phyloP scores from a whole-genome alignment of 768 basidiomycete species.

The Crassisporium funariophilum region DNA sequence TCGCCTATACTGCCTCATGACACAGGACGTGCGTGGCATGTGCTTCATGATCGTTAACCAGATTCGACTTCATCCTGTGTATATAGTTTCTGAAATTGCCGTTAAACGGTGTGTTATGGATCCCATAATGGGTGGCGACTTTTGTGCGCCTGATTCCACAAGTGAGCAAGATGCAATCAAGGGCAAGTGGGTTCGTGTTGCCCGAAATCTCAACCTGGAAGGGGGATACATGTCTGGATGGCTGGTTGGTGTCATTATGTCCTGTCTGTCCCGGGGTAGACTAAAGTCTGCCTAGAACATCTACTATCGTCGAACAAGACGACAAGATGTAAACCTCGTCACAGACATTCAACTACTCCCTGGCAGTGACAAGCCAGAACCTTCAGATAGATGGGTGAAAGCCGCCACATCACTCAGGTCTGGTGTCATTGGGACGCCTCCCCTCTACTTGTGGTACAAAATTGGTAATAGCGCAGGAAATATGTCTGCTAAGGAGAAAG shows the following conservation, averaged over 20 bases:
- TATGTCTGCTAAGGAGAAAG: conserved; percentile 58
- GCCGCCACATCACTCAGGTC: conserved; percentile 62
- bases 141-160: conserved; percentile 73
- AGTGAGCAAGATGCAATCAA: conserved; percentile 72
- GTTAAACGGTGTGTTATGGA: conserved; percentile 68
- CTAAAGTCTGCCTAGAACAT: conserved; percentile 44
- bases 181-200: conserved; percentile 90
- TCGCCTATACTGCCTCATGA: conserved; percentile 72
- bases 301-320: conserved; percentile 84
- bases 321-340: conserved; percentile 80
- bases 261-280: background rate
- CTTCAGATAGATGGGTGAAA: conserved; percentile 61
- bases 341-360: conserved; percentile 70
- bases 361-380: conserved; percentile 51
- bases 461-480: conserved; percentile 62
- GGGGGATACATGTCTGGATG: conserved; percentile 55
- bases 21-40: conserved; percentile 63
- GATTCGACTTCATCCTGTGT: conserved; percentile 4
- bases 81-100: conserved; percentile 78
- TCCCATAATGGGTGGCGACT: conserved; percentile 52
- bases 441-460: conserved; percentile 80
- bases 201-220: conserved; percentile 74
- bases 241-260: conserved; percentile 42
- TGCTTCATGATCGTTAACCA: background rate
- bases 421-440: conserved; percentile 57